phyloP scores from a whole-genome alignment of 495 filamentous ascomycete species.

The Neurospora sp. region DNA sequence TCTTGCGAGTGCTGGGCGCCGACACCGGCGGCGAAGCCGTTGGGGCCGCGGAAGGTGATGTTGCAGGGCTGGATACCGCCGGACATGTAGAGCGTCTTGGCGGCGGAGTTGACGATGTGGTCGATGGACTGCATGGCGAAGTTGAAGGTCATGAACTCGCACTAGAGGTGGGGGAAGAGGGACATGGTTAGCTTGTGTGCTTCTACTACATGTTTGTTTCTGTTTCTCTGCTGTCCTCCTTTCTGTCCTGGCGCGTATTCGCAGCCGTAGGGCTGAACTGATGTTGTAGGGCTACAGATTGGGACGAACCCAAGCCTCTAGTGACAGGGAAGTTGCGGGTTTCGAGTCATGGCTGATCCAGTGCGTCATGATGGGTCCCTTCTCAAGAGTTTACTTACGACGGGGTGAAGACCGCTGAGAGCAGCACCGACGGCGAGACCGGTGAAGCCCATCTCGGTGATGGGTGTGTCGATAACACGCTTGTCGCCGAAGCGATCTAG shows the following conservation, averaged over 20 bases:
- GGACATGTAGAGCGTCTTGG: slow-evolving; percentile 99
- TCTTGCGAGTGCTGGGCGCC: slow-evolving; percentile 97
- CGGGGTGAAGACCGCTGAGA: slow-evolving; percentile 83
- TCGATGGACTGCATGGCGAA: slow-evolving; percentile 99
- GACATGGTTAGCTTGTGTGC: neutral
- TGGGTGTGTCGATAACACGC: slow-evolving; percentile 95
- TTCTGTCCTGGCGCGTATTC: slow-evolving; percentile 1
- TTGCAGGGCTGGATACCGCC: slow-evolving; percentile 99
- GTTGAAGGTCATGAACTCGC: slow-evolving; percentile 99
- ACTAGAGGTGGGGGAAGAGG: slow-evolving; percentile 36
- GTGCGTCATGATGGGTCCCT: neutral
- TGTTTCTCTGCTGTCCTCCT: neutral
- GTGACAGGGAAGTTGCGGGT: neutral
- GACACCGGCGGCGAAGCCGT: slow-evolving; percentile 93
- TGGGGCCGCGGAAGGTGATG: slow-evolving; percentile 97
- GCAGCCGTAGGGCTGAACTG: neutral
- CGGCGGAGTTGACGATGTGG: slow-evolving; percentile 98
- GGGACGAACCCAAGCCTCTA: neutral
- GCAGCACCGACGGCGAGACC: slow-evolving; percentile 92
- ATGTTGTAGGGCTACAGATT: neutral
- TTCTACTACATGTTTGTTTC: neutral
- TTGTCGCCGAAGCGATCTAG: slow-evolving; percentile 95
- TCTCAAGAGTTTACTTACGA: slow-evolving; percentile 49
- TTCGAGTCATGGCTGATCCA: neutral
- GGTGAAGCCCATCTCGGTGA: slow-evolving; percentile 90